Evolutionary conservation across 768 basidiomycete genomes (phyloP).

Genomic region (Suillus fuscotomentosus): DNA sequence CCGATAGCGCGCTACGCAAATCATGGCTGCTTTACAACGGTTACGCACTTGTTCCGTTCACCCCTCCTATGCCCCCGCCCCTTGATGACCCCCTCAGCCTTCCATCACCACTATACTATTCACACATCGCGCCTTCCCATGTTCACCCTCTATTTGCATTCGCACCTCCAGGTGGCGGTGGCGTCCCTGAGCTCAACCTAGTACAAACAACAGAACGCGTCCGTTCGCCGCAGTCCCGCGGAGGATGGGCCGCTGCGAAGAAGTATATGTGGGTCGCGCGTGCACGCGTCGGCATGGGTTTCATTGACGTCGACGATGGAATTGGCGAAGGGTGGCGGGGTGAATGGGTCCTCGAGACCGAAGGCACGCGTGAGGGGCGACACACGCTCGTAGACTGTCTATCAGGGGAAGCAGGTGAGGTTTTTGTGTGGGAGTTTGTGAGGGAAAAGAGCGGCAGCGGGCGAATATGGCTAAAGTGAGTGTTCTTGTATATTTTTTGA

Average conservation of each 20-base stretch:
- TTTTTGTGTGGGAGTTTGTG: conserved; percentile 51
- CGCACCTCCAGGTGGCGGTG: conserved; percentile 28
- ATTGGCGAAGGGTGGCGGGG: conserved; percentile 72
- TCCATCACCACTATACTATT: conserved; percentile 76
- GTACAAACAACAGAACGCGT: conserved; percentile 38
- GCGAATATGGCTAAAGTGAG: conserved; percentile 64
- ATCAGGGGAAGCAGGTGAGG: conserved; percentile 31
- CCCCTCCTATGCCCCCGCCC: conserved; percentile 50
- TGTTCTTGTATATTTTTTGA: background rate
- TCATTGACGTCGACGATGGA: conserved; percentile 34
- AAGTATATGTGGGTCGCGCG: conserved; percentile 68
- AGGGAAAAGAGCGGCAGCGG: conserved; percentile 60
- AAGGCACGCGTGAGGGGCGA: conserved; percentile 69
- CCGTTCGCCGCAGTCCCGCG: conserved; percentile 58
- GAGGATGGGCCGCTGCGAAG: conserved; percentile 57
- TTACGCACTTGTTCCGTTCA: conserved; percentile 55
- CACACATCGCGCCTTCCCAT: conserved; percentile 53
- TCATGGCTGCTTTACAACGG: conserved; percentile 82
- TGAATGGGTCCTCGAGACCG: conserved; percentile 79
- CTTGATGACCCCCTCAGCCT: conserved; percentile 57
- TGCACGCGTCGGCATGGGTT: conserved; percentile 37
- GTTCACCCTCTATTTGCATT: conserved; percentile 24
- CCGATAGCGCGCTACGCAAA: conserved; percentile 20
- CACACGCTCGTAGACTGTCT: conserved; percentile 57
- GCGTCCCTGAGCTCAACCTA: conserved; percentile 49